Evolutionary conservation across 805 yeast species (phyloP), one percentile per base, ranked within the genome.

Genomic region (Millerozyma miso): DNA sequence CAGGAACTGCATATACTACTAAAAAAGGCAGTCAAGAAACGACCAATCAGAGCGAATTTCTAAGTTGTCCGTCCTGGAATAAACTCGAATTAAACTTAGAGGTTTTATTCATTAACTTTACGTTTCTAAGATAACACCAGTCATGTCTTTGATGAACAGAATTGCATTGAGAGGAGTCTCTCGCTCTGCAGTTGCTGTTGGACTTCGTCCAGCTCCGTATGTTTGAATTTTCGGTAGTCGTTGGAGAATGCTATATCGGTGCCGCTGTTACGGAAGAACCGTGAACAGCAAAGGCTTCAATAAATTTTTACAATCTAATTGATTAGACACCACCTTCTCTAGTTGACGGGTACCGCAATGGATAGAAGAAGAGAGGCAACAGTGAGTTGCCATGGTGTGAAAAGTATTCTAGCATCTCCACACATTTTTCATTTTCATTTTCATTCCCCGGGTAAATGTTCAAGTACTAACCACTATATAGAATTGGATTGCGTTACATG

Each of bases 401-500:
- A 23, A 23, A 23, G 29, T 23, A 7, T 23, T 23, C 29, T 10
- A 23, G 29, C 6, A 23, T 23, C 29, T 23, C 29, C 29, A 10
- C 29, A 23, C n/a, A n/a, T n/a, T n/a, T n/a, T n/a, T n/a, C n/a
- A n/a, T n/a, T n/a, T n/a, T n/a, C n/a, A 23, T 23, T 23, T 23
- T 6, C 29, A 10, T 23, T 23, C 10, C 10, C 29, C 29, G 10
- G 10, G 10, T 35, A 17, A 13, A 16, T 13, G 16, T 33, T 31
- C 35, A 19, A 12, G 3, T 67, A 67, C 72, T 65, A 65, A 65
- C 70, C 38, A 65, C 70, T 37, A 19, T 39, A 51, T 54, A 73
- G 77, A 62, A 66, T 77, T 59, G 86, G 85, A 51, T 62, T 79
- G 53, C 85, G 91, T 76, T 73, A 65, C 62, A 65, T 80, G 65